These are phyloP conservation scores for Anisodus tanguticus DNA, from an alignment of 257 asterid genomes.

Conservation along the genomic window DNA sequence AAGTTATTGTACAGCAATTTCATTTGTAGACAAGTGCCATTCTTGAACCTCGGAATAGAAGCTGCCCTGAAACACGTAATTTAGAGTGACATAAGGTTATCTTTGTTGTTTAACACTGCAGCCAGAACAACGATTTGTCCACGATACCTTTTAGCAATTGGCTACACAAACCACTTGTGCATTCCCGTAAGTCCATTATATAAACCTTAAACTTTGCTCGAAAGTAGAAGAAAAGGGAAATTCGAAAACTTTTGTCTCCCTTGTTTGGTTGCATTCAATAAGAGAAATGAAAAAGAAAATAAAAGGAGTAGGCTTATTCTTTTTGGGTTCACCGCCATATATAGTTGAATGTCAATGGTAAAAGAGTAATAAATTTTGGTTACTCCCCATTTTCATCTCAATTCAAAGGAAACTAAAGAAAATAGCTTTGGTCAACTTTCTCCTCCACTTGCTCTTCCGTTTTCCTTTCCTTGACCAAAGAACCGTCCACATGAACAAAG, in stretches of 20 bases:
- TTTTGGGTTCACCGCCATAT: background rate
- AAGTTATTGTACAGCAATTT: slow-evolving; percentile 59
- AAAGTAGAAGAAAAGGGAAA: background rate
- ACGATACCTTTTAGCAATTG: background rate
- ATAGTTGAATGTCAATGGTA: too few relatives aligned
- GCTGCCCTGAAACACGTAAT: slow-evolving; percentile 55
- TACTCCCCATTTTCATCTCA: background rate
- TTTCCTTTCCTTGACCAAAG: background rate
- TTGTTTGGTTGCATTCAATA: background rate
- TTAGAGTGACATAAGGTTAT: background rate
- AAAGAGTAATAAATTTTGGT: background rate
- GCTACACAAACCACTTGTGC: background rate
- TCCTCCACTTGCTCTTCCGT: background rate
- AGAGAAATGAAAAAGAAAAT: background rate
- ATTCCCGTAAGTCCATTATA: too few relatives aligned
- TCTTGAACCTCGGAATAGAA: slow-evolving; percentile 54
- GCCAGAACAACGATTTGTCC: background rate
- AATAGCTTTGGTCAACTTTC: background rate
- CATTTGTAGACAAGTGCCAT: slow-evolving; percentile 55
- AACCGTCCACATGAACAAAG: background rate
- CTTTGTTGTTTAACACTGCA: background rate
- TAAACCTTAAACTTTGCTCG: too few relatives aligned
- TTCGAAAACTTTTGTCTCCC: background rate
- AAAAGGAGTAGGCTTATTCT: too few relatives aligned
- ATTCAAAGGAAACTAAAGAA: background rate